Conservation (phyloP, 2,329 filamentous ascomycete genomes). For the Penicillium griseofulvum region DNA sequence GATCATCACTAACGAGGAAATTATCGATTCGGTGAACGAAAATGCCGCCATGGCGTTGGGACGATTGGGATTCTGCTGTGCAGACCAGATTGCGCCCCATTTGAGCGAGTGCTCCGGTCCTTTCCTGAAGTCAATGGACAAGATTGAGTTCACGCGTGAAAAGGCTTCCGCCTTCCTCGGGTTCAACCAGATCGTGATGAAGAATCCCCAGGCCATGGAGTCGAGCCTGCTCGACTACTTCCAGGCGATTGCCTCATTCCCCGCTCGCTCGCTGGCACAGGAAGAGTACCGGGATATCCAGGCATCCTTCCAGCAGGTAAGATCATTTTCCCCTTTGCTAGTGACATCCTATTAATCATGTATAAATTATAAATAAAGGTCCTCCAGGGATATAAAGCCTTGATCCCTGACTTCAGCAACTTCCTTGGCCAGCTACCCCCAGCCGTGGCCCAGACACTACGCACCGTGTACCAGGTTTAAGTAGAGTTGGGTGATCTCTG, state of each 20-base stretch:
- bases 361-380: conserved; percentile 27
- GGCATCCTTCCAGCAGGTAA: conserved; percentile 72
- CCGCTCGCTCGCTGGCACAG: conserved; percentile 59
- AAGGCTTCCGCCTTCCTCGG: conserved; percentile 92
- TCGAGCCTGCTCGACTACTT: conserved; percentile 80
- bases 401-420: conserved; percentile 49
- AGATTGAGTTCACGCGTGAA: conserved; percentile 84
- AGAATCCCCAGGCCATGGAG: conserved; percentile 91
- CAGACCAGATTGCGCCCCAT: conserved; percentile 72
- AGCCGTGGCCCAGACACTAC: conserved; percentile 43
- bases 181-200: conserved; percentile 78
- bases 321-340: conserved; percentile 27
- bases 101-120: conserved; percentile 76
- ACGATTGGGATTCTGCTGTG: conserved; percentile 76
- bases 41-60: conserved; percentile 94
- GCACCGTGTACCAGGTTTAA: conserved; percentile 44
- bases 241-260: conserved; percentile 71
- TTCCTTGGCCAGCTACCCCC: conserved; percentile 44
- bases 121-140: conserved; percentile 77
- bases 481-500: not conserved
- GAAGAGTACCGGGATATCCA: conserved; percentile 62
- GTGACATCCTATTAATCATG: not conserved
- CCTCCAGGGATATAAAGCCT: conserved; percentile 47
- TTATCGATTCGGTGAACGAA: conserved; percentile 83
- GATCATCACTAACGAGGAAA: conserved; percentile 80